Conservation (phyloP, 129 eudicot genomes). For the Flaveria linearis region DNA sequence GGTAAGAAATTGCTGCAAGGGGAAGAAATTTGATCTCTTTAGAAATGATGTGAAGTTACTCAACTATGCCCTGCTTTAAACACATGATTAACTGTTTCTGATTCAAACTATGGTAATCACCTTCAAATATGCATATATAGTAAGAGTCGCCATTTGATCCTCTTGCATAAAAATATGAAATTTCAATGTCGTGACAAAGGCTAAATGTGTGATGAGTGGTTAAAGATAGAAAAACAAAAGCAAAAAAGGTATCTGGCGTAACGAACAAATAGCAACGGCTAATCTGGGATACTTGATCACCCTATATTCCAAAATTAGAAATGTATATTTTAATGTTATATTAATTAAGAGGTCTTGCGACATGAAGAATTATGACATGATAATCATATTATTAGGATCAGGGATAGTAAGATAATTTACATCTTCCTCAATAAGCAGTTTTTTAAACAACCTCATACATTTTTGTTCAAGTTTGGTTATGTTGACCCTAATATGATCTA, state of each 20-base stretch:
- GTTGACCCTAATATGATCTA: background rate
- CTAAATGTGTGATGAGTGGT: background rate
- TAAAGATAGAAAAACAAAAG: background rate
- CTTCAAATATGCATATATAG: too few relatives aligned
- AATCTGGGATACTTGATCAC: background rate
- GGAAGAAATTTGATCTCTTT: background rate
- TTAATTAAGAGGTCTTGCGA: background rate
- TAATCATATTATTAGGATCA: background rate
- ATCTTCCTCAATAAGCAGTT: background rate
- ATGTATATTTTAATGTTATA: background rate
- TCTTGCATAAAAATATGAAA: background rate
- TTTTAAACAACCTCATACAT: background rate
- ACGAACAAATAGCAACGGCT: background rate
- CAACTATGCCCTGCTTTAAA: too few relatives aligned
- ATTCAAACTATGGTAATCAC: too few relatives aligned
- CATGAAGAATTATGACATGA: background rate
- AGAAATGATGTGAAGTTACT: background rate
- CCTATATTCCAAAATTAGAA: constrained; percentile 6
- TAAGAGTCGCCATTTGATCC: background rate
- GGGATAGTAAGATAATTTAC: background rate
- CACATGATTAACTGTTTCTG: too few relatives aligned
- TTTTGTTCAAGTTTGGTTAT: background rate
- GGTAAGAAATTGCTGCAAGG: background rate
- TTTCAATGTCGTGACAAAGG: background rate
- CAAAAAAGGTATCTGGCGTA: background rate